Conservation (phyloP, 805 yeast genomes). For the Vanderwaltozyma tropicalis region DNA sequence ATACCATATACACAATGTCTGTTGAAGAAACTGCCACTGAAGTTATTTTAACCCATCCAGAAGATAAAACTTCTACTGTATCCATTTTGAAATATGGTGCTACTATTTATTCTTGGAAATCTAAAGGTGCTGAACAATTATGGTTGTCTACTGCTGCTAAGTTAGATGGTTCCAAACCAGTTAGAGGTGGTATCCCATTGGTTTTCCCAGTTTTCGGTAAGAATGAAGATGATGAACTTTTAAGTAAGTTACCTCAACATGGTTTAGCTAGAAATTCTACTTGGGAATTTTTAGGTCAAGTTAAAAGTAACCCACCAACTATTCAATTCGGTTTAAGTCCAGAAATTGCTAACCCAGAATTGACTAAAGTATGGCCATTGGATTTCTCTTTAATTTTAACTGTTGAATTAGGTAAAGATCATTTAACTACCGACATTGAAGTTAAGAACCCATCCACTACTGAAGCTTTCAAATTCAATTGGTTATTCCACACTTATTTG, state of each 20-base stretch:
- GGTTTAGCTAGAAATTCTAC: slow-evolving; percentile 86
- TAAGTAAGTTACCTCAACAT: slow-evolving; percentile 77
- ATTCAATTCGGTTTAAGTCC: slow-evolving; percentile 89
- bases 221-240: slow-evolving; percentile 43
- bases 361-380: slow-evolving; percentile 47
- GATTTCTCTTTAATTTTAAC: slow-evolving; percentile 75
- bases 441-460: slow-evolving; percentile 56
- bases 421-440: slow-evolving; percentile 59
- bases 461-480: slow-evolving; percentile 68
- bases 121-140: slow-evolving; percentile 64
- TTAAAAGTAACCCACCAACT: slow-evolving; percentile 56
- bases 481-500: slow-evolving; percentile 90
- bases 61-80: slow-evolving; percentile 43
- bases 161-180: slow-evolving; percentile 87
- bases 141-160: slow-evolving; percentile 75
- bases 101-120: slow-evolving; percentile 72
- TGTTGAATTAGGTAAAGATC: slow-evolving; percentile 47
- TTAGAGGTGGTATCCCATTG: slow-evolving; percentile 93
- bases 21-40: slow-evolving; percentile 55
- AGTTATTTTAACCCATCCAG: slow-evolving; percentile 50
- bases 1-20: slow-evolving; percentile 34
- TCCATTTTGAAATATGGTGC: slow-evolving; percentile 81
- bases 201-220: slow-evolving; percentile 94
- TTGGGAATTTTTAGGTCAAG: slow-evolving; percentile 94
- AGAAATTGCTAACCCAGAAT: slow-evolving; percentile 59